Conservation (phyloP, 257 asterid species). For the Eucommia ulmoides region DNA sequence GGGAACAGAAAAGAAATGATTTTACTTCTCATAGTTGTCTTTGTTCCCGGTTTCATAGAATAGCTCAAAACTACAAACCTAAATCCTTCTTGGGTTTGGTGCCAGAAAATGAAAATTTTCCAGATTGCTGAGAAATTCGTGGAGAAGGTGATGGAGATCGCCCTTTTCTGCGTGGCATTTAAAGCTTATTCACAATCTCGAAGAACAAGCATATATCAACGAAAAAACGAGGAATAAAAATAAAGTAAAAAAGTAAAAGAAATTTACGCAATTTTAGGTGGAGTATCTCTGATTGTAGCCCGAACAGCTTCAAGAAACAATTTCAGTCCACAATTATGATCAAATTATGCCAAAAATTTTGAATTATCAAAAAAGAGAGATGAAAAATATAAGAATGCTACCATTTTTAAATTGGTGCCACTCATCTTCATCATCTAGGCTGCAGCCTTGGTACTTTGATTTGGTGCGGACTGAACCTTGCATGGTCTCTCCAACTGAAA, state of each 20-base stretch:
- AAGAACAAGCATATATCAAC: neutral
- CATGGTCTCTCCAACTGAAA: constrained; percentile 68
- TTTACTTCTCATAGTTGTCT: too few relatives aligned
- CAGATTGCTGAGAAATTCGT: constrained; percentile 31
- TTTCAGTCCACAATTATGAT: neutral
- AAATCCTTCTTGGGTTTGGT: constrained; percentile 33
- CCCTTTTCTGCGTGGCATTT: constrained; percentile 32
- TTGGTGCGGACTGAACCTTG: constrained; percentile 34
- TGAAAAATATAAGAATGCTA: constrained; percentile 13
- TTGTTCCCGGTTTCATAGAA: too few relatives aligned
- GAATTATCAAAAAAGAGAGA: constrained; percentile 1
- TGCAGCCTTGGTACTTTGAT: constrained; percentile 55
- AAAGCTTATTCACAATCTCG: neutral
- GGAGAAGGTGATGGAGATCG: constrained; percentile 44
- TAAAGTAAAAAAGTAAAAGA: neutral
- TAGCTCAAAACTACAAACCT: too few relatives aligned
- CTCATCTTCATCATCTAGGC: constrained; percentile 51
- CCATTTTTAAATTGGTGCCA: constrained; percentile 70
- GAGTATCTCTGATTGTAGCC: constrained; percentile 60
- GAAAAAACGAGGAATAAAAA: neutral
- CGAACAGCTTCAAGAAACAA: constrained; percentile 38
- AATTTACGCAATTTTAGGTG: constrained; percentile 41
- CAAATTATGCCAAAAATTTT: neutral
- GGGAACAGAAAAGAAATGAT: too few relatives aligned
- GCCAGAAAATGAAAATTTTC: constrained; percentile 44